Conservation (phyloP, 1,284 basidiomycete genomes). For the Singerocomus rubriflavus region DNA sequence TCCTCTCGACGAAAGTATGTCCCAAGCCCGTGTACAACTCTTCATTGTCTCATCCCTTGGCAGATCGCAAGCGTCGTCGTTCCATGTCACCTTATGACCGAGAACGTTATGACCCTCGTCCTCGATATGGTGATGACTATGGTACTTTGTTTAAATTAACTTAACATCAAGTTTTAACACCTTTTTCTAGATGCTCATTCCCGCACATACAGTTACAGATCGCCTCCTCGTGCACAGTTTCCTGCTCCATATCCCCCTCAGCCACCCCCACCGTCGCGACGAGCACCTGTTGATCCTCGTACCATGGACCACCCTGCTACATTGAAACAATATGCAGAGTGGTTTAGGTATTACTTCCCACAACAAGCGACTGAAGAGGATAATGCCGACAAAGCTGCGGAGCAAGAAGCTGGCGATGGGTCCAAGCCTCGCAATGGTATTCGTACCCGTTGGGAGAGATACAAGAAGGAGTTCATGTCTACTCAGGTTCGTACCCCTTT, state of each 20-base stretch:
- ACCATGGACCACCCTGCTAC: conserved; percentile 79
- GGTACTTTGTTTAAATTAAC: conserved; percentile 42
- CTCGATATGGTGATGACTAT: conserved; percentile 75
- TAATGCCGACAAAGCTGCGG: conserved; percentile 73
- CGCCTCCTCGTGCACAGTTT: conserved; percentile 55
- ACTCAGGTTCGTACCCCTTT: conserved; percentile 65
- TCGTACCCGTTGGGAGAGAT: conserved; percentile 81
- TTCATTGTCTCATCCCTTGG: conserved; percentile 24
- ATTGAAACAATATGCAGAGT: conserved; percentile 85
- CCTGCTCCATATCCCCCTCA: conserved; percentile 42
- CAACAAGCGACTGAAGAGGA: conserved; percentile 77
- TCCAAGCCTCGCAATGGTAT: conserved; percentile 78
- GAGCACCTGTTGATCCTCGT: conserved; percentile 76
- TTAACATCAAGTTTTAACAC: conserved; percentile 10
- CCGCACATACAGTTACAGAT: conserved; percentile 58
- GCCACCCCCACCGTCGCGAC: conserved; percentile 39
- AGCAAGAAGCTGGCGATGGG: conserved; percentile 75
- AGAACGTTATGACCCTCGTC: conserved; percentile 75
- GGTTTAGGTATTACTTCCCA: conserved; percentile 82
- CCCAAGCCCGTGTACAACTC: not conserved
- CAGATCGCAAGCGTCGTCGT: conserved; percentile 75
- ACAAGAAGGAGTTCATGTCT: conserved; percentile 84
- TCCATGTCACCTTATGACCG: conserved; percentile 83
- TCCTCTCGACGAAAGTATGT: conserved; percentile 64
- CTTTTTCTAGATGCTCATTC: conserved; percentile 55